A percentile compares a stretch with the other conserved stretches of the same genome.
These are phyloP conservation scores for Vigna trinervia DNA, from an alignment of 306 rosid genomes.

Conservation along the genomic window DNA sequence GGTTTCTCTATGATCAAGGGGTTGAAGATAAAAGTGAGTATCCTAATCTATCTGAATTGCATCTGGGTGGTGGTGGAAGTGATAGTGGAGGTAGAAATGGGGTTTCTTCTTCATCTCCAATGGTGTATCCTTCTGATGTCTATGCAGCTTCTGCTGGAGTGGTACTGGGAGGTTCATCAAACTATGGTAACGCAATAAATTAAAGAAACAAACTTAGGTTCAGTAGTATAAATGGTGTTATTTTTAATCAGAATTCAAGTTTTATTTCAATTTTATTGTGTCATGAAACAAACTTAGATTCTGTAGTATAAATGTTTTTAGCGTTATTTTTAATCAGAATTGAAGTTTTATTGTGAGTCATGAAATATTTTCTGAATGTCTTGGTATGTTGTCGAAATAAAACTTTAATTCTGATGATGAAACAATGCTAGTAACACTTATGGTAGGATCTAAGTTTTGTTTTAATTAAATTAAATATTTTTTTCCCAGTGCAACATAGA, in stretches of 20 bases:
- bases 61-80: constrained; percentile 62
- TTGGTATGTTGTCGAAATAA: too few species aligned
- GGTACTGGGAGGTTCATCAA: constrained; percentile 76
- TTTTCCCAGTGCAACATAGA: constrained; percentile 40
- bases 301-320: background rate
- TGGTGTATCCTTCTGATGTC: constrained; percentile 72
- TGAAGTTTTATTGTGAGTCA: too few species aligned
- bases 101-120: constrained; percentile 65
- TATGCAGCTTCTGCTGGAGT: constrained; percentile 64
- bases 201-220: constrained; percentile 7
- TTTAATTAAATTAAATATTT: constrained; percentile 48
- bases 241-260: constrained; percentile 7
- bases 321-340: constrained; percentile 17
- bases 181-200: constrained; percentile 81
- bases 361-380: too few species aligned
- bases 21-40: constrained; percentile 57
- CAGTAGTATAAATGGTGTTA: background rate
- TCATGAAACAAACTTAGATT: background rate
- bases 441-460: background rate
- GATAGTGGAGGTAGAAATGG: constrained; percentile 52
- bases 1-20: constrained; percentile 86
- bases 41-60: constrained; percentile 76
- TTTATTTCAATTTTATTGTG: too few species aligned
- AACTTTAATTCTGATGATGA: background rate
- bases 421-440: too few species aligned